Evolutionary conservation across 208 protist genomes (phyloP).

Genomic region (Acanthamoeba quina): DNA sequence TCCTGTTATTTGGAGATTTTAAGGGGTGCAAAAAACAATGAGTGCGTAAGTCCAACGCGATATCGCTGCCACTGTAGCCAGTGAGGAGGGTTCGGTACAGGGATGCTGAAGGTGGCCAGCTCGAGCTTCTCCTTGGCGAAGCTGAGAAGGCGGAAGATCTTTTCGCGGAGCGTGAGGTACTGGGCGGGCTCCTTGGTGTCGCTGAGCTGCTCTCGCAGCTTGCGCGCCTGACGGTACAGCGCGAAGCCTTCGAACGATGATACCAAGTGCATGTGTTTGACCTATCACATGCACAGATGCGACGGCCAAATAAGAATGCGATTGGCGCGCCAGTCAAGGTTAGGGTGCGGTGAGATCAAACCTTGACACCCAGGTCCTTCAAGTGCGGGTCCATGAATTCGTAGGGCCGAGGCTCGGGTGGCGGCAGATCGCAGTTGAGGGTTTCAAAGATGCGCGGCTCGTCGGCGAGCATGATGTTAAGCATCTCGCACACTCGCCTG

Average conservation of each 20-base stretch:
- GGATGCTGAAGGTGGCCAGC: conserved; percentile 32
- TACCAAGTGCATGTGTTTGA: conserved; percentile 62
- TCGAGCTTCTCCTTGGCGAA: conserved; percentile 68
- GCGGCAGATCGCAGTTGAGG: conserved; percentile 14
- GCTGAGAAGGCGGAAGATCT: conserved; percentile 55
- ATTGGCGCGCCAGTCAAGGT: background rate
- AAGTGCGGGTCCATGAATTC: conserved; percentile 67
- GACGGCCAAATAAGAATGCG: background rate
- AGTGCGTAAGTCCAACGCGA: no score
- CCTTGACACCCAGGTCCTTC: conserved; percentile 30
- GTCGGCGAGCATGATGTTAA: conserved; percentile 66
- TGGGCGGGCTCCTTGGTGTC: background rate
- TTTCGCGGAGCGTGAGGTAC: conserved; percentile 22
- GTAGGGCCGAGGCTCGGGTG: conserved; percentile 31
- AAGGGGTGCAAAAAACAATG: background rate
- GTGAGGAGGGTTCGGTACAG: background rate
- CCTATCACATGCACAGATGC: background rate
- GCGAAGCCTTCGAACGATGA: conserved; percentile 36
- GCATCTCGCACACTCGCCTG: conserved; percentile 67
- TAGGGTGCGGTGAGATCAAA: background rate
- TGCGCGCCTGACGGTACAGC: conserved; percentile 19
- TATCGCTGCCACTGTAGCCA: background rate
- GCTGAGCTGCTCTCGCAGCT: conserved; percentile 14
- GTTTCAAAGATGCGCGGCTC: conserved; percentile 63
- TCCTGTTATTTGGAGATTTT: background rate